Conservation (phyloP, 1,284 basidiomycete genomes). For the Lentinula novae-zelandiae region DNA sequence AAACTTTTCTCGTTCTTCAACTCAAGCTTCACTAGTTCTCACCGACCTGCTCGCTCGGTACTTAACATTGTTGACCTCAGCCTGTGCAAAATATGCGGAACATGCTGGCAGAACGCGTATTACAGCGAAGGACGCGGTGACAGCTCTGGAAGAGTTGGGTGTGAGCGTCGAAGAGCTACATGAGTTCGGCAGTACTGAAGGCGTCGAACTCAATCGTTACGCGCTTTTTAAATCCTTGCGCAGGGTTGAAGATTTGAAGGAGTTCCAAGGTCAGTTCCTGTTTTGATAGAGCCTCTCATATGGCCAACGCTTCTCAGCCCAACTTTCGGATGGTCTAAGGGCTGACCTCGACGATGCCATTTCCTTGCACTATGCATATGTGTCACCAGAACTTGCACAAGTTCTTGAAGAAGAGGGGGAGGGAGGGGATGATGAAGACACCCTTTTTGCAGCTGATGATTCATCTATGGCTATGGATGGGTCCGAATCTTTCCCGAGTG, state of each 20-base stretch:
- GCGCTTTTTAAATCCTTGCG: constrained; percentile 50
- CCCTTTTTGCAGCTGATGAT: constrained; percentile 14
- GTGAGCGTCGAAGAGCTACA: constrained; percentile 63
- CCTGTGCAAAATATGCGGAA: constrained; percentile 67
- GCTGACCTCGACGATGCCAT: constrained; percentile 52
- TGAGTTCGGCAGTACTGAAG: constrained; percentile 61
- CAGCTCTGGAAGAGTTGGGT: constrained; percentile 71
- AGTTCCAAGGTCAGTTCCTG: constrained; percentile 57
- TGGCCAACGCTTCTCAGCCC: constrained; percentile 39
- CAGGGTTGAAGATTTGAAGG: constrained; percentile 65
- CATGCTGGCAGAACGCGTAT: constrained; percentile 61
- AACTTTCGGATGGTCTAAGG: constrained; percentile 55
- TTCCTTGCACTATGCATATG: constrained; percentile 48
- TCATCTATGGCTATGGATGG: constrained; percentile 11
- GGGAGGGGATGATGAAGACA: constrained; percentile 27
- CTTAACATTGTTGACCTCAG: constrained; percentile 54
- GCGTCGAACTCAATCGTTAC: constrained; percentile 62
- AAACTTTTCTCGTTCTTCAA: constrained; percentile 67
- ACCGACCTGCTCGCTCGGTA: constrained; percentile 73
- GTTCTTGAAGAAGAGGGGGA: constrained; percentile 24
- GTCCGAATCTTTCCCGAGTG: constrained; percentile 7
- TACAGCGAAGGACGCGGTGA: constrained; percentile 52
- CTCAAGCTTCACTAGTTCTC: constrained; percentile 62
- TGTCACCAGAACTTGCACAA: constrained; percentile 32
- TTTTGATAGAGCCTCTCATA: constrained; percentile 11